Percentiles rank a stretch among this genome's conserved stretches.
phyloP scores from a whole-genome alignment of 1,284 basidiomycete species.

The Leccinum griseonigrum region DNA sequence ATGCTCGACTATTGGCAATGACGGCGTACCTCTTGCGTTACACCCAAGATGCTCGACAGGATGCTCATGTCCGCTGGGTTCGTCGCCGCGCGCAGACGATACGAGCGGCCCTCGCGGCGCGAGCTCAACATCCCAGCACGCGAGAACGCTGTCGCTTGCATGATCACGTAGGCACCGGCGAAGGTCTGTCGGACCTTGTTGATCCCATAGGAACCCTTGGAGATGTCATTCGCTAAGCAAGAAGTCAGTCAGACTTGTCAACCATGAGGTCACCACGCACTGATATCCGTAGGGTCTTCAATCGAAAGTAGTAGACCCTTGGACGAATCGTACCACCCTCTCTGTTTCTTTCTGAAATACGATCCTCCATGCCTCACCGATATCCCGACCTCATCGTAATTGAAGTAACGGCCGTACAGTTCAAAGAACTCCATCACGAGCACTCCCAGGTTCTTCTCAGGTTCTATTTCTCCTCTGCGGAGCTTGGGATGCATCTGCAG shows the following conservation, averaged over 20 bases:
- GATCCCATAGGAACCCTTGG: slow-evolving; percentile 85
- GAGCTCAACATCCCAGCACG: slow-evolving; percentile 58
- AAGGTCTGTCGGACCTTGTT: slow-evolving; percentile 79
- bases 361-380: slow-evolving; percentile 82
- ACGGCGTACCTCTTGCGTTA: slow-evolving; percentile 73
- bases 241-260: slow-evolving; percentile 5
- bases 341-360: slow-evolving; percentile 77
- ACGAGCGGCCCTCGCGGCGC: slow-evolving; percentile 45
- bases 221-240: slow-evolving; percentile 85
- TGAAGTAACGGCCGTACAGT: slow-evolving; percentile 91
- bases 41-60: slow-evolving; percentile 75
- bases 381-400: slow-evolving; percentile 89
- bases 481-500: slow-evolving; percentile 97
- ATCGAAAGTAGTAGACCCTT: slow-evolving; percentile 75
- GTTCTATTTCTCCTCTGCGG: slow-evolving; percentile 83
- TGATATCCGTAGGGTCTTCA: slow-evolving; percentile 91
- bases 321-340: slow-evolving; percentile 75
- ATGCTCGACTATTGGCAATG: slow-evolving; percentile 1
- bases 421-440: slow-evolving; percentile 97
- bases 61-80: slow-evolving; percentile 75
- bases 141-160: slow-evolving; percentile 67
- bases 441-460: slow-evolving; percentile 86
- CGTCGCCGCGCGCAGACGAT: slow-evolving; percentile 44
- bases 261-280: slow-evolving; percentile 47
- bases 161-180: slow-evolving; percentile 83